Conservation (phyloP, 345 rosid genomes). For the Streptanthus diversifolius region DNA sequence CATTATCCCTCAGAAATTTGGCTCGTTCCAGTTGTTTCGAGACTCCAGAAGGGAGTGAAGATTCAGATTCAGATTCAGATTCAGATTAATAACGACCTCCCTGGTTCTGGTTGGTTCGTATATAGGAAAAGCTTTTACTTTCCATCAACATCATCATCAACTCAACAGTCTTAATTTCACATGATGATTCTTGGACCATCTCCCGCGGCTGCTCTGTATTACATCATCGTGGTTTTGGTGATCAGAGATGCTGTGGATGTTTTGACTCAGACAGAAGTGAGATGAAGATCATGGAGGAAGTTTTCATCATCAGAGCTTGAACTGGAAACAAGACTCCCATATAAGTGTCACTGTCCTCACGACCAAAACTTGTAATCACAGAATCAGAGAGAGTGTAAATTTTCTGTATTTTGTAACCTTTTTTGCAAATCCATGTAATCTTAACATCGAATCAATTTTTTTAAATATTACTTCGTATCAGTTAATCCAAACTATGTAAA, state of each 20-base stretch:
- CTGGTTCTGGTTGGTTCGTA: slow-evolving; percentile 4
- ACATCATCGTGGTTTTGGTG: slow-evolving; percentile 7
- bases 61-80: slow-evolving; percentile 36
- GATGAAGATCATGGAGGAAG: slow-evolving; percentile 45
- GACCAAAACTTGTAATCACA: background rate
- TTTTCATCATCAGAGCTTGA: slow-evolving; percentile 55
- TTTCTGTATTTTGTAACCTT: background rate
- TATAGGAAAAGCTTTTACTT: background rate
- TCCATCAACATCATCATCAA: slow-evolving; percentile 10
- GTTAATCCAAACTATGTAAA: background rate
- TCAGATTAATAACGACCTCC: slow-evolving; percentile 15
- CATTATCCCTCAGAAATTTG: slow-evolving; percentile 39
- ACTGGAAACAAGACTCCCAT: background rate
- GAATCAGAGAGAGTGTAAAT: background rate
- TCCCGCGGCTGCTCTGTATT: slow-evolving; percentile 47
- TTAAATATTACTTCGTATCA: background rate
- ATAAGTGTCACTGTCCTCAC: background rate
- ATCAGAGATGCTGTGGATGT: background rate
- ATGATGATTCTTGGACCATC: slow-evolving; percentile 60
- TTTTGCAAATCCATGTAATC: background rate
- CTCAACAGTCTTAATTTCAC: slow-evolving; percentile 41
- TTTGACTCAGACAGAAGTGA: slow-evolving; percentile 43
- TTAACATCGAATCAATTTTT: background rate
- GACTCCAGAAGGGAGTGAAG: slow-evolving; percentile 46
- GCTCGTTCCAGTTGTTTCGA: slow-evolving; percentile 48